Evolutionary conservation across 2,329 filamentous ascomycete genomes (phyloP).

Genomic region (Pyrenochaeta sp.): DNA sequence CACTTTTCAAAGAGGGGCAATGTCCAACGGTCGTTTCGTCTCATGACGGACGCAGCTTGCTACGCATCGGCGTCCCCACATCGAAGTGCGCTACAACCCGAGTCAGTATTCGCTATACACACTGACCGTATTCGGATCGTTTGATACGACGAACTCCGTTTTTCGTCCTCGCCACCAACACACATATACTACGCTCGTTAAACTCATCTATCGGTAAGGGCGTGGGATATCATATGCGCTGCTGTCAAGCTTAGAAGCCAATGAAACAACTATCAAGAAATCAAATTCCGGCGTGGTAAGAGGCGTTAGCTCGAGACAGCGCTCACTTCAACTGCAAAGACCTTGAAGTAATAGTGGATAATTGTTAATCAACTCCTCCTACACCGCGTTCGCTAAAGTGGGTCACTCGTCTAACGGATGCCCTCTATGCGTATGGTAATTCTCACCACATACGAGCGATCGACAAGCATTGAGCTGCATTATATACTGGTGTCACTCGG

Average conservation of each 20-base stretch:
- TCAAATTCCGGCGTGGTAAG: background rate
- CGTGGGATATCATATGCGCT: background rate
- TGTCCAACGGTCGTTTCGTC: background rate
- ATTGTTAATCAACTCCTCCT: background rate
- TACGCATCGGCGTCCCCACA: background rate
- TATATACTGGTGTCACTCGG: background rate
- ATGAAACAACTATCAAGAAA: background rate
- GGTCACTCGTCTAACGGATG: background rate
- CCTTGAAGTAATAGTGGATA: conserved; percentile 1
- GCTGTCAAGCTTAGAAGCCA: background rate
- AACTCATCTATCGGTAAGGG: conserved; percentile 3
- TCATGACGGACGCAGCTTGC: background rate
- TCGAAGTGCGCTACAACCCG: background rate
- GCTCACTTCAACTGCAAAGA: background rate
- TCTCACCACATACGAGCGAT: conserved; percentile 2
- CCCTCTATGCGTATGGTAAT: background rate
- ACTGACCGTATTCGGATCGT: background rate
- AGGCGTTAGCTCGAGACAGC: background rate
- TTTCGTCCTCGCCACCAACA: background rate
- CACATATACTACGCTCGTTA: conserved; percentile 9
- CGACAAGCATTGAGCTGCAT: background rate
- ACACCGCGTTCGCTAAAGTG: background rate
- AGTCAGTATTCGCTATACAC: background rate
- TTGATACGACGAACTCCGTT: background rate
- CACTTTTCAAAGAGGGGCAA: background rate